Percentiles rank a stretch among this genome's conserved stretches.
Conservation (phyloP, 31 red algal genomes). For the Endocladia muricata region DNA sequence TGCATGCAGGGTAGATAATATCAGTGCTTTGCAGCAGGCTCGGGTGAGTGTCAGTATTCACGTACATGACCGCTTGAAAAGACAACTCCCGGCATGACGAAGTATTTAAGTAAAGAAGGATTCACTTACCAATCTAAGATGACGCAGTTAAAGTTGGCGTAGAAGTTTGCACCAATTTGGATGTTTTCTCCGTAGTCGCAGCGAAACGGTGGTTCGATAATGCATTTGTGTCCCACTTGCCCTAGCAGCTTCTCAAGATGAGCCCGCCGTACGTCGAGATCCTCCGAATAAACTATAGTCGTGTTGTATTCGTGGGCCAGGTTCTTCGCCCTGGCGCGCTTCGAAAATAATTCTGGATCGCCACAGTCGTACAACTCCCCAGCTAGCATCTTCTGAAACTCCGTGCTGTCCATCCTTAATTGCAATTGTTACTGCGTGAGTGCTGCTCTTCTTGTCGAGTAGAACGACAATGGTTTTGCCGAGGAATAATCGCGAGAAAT, state of each 20-base stretch:
- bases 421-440: background rate
- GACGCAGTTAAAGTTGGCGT: conserved; percentile 41
- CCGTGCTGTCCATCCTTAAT: background rate
- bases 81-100: background rate
- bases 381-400: conserved; percentile 27
- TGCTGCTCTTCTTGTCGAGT: too few species aligned
- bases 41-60: background rate
- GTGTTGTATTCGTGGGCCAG: conserved; percentile 8
- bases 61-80: too few species aligned
- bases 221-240: background rate
- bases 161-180: conserved; percentile 39
- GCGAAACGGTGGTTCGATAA: conserved; percentile 24
- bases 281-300: background rate
- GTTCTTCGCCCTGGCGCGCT: conserved; percentile 1
- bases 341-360: conserved; percentile 3
- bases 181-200: conserved; percentile 44
- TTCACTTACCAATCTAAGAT: conserved; percentile 3
- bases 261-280: background rate
- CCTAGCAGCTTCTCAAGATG: conserved; percentile 21
- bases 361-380: conserved; percentile 25
- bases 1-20: background rate
- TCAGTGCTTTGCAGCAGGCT: background rate
- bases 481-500: too few species aligned
- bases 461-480: too few species aligned
- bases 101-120: background rate